Conservation (phyloP, 2,329 filamentous ascomycete genomes). For the Exserohilum turcica region DNA sequence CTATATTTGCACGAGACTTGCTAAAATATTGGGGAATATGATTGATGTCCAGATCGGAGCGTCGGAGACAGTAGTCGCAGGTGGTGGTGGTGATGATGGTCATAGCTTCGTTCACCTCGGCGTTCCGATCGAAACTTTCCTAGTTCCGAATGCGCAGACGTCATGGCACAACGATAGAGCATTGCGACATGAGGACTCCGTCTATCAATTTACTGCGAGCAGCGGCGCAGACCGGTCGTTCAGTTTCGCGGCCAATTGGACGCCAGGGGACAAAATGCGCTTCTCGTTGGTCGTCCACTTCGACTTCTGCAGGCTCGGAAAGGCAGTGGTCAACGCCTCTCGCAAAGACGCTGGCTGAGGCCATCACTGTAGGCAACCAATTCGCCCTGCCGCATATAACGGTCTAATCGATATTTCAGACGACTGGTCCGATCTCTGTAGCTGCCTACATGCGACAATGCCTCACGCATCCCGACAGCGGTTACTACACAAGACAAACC, state of each 20-base stretch:
- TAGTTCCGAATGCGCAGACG: conserved; percentile 29
- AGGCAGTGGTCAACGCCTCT: conserved; percentile 89
- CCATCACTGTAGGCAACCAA: conserved; percentile 71
- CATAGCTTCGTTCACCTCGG: conserved; percentile 42
- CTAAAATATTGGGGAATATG: not conserved
- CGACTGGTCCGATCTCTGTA: conserved; percentile 88
- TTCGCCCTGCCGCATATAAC: not conserved
- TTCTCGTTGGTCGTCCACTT: conserved; percentile 47
- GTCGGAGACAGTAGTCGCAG: not conserved
- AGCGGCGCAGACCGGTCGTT: conserved; percentile 25
- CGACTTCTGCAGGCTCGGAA: conserved; percentile 23
- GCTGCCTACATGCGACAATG: conserved; percentile 99
- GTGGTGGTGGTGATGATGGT: conserved; percentile 25
- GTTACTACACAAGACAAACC: conserved; percentile 84
- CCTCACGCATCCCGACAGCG: conserved; percentile 84
- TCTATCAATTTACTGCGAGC: conserved; percentile 34
- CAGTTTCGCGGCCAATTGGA: conserved; percentile 10
- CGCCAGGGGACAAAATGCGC: conserved; percentile 17
- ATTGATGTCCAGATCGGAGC: not conserved
- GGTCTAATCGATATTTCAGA: conserved; percentile 51
- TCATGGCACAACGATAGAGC: conserved; percentile 40
- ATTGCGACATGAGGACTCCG: conserved; percentile 37
- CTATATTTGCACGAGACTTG: not conserved
- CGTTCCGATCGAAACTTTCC: conserved; percentile 37
- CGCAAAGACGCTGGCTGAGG: conserved; percentile 82